Evolutionary conservation across 495 filamentous ascomycete genomes (phyloP).

Genomic region (Penicillium mononematosum): DNA sequence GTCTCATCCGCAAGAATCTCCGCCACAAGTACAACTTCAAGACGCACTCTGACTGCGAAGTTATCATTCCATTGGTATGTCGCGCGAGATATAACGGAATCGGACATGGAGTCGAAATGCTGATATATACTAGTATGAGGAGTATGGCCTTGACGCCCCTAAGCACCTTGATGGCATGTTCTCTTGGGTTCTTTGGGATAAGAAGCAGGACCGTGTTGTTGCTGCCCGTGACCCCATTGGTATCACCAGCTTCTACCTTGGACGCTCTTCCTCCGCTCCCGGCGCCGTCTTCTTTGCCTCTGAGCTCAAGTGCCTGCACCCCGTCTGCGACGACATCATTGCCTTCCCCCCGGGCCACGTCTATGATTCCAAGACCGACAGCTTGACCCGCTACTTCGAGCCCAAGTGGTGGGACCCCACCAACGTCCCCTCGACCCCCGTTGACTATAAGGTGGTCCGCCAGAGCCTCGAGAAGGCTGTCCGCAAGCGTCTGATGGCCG

Average conservation of each 20-base stretch:
- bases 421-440: conserved; percentile 70
- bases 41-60: conserved; percentile 97
- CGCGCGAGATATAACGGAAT: not conserved
- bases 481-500: conserved; percentile 95
- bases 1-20: conserved; percentile 80
- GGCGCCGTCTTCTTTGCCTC: conserved; percentile 92
- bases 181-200: conserved; percentile 97
- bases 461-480: conserved; percentile 85
- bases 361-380: conserved; percentile 86
- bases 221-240: conserved; percentile 96
- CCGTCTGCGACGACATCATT: conserved; percentile 93
- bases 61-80: conserved; percentile 92
- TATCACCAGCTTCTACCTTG: conserved; percentile 96
- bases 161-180: conserved; percentile 99
- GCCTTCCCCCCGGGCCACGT: conserved; percentile 93
- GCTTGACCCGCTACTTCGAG: conserved; percentile 81
- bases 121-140: conserved; percentile 65
- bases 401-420: conserved; percentile 89
- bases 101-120: not conserved
- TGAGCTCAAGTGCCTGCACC: conserved; percentile 89
- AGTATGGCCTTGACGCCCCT: conserved; percentile 89
- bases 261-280: conserved; percentile 78
- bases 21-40: conserved; percentile 86
- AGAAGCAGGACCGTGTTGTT: conserved; percentile 81
- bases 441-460: conserved; percentile 79